phyloP scores from a whole-genome alignment of 2,329 filamentous ascomycete genomes.

The Ophiostoma novo-ulmi region DNA sequence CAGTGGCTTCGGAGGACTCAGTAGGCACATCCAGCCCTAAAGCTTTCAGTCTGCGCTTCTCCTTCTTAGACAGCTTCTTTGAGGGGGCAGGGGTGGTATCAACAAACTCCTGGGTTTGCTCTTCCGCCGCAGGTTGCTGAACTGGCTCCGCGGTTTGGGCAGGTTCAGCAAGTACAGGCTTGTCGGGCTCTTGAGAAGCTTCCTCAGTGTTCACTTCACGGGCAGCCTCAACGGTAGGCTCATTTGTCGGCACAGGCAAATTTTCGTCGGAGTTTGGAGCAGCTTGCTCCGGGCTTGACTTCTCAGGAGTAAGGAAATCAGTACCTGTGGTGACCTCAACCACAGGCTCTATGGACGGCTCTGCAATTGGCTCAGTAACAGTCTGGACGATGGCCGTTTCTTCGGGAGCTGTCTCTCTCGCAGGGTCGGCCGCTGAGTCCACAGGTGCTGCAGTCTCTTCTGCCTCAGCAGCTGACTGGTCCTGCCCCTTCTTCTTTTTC shows the following conservation, averaged over 20 bases:
- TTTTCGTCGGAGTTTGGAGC: neutral
- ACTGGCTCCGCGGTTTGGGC: neutral
- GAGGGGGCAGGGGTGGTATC: neutral
- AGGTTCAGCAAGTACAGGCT: neutral
- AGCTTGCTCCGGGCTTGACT: neutral
- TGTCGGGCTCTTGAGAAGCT: neutral
- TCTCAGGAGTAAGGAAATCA: neutral
- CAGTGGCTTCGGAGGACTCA: neutral
- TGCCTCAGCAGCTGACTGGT: neutral
- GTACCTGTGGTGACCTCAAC: neutral
- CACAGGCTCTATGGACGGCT: neutral
- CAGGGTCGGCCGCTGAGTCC: neutral
- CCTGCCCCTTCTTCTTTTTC: neutral
- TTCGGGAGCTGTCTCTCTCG: neutral
- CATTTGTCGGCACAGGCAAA: neutral
- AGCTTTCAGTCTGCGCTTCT: neutral
- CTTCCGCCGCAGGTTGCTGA: neutral
- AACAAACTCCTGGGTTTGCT: neutral
- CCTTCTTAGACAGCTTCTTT: conserved; percentile 11
- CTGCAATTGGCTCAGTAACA: neutral
- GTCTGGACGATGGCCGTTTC: neutral
- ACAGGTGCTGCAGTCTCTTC: neutral
- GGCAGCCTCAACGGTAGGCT: neutral
- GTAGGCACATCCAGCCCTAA: neutral
- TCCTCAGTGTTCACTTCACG: neutral